Percentiles rank a stretch among this genome's conserved stretches.
Evolutionary conservation across 345 rosid genomes (phyloP).

Genomic region (Salix dunnii): DNA sequence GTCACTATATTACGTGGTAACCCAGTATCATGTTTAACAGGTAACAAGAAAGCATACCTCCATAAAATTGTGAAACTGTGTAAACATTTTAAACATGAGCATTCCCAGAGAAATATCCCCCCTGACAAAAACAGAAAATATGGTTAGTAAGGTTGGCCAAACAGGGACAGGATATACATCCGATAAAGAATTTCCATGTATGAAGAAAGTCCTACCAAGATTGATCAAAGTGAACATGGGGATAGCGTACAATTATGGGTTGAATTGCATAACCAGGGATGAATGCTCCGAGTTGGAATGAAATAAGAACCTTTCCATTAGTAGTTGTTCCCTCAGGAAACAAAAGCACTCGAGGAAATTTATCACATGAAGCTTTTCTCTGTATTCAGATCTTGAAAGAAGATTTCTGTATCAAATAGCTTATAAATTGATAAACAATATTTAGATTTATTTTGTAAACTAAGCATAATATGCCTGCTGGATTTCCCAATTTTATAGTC

Average conservation of each 20-base stretch:
- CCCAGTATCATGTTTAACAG: background rate
- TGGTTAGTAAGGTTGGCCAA: constrained; percentile 2
- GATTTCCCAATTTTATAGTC: background rate
- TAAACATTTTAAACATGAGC: constrained; percentile 96
- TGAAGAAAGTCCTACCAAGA: constrained; percentile 64
- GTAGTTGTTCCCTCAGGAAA: constrained; percentile 99
- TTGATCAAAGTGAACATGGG: constrained; percentile 96
- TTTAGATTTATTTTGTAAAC: constrained; percentile 28
- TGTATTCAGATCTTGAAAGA: constrained; percentile 93
- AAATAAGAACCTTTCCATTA: constrained; percentile 73
- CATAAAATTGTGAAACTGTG: constrained; percentile 97
- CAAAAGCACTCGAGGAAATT: constrained; percentile 75
- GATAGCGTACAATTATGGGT: constrained; percentile 88
- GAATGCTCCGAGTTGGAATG: constrained; percentile 97
- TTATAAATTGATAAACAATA: constrained; percentile 51
- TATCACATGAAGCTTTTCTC: constrained; percentile 88
- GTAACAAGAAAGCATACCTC: constrained; percentile 48
- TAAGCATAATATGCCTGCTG: background rate
- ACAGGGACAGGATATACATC: constrained; percentile 4
- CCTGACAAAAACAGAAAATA: constrained; percentile 39
- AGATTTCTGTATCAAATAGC: constrained; percentile 95
- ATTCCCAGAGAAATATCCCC: constrained; percentile 64
- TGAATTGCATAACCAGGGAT: constrained; percentile 80
- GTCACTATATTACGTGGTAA: background rate
- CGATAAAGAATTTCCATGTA: background rate